Conservation (phyloP, 2,329 filamentous ascomycete species). For the Colletotrichum neosansevieriae region DNA sequence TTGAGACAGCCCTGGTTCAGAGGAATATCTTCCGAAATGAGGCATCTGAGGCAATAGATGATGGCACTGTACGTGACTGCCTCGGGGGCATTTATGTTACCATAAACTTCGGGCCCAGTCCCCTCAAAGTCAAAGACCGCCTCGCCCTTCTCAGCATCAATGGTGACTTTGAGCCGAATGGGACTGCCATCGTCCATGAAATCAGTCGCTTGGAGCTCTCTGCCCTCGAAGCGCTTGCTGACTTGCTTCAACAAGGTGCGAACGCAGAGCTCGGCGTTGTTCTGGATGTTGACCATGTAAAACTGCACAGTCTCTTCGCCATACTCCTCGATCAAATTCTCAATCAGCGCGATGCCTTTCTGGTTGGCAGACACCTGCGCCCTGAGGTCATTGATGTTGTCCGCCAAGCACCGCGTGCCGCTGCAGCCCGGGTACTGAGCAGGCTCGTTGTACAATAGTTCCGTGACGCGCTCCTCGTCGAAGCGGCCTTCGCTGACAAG, state of each 20-base stretch:
- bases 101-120: slow-evolving; percentile 84
- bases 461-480: slow-evolving; percentile 80
- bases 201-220: slow-evolving; percentile 78
- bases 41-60: slow-evolving; percentile 84
- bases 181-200: slow-evolving; percentile 89
- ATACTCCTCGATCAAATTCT: slow-evolving; percentile 80
- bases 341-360: slow-evolving; percentile 86
- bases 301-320: slow-evolving; percentile 82
- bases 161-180: slow-evolving; percentile 79
- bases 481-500: slow-evolving; percentile 82
- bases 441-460: slow-evolving; percentile 79
- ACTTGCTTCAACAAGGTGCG: slow-evolving; percentile 79
- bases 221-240: slow-evolving; percentile 76
- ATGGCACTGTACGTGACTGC: slow-evolving; percentile 89
- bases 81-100: slow-evolving; percentile 84
- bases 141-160: slow-evolving; percentile 80
- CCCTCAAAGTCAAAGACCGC: slow-evolving; percentile 85
- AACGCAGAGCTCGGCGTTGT: slow-evolving; percentile 82
- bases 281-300: slow-evolving; percentile 86
- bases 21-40: slow-evolving; percentile 85
- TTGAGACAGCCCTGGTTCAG: slow-evolving; percentile 86
- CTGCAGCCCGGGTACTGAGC: slow-evolving; percentile 81
- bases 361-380: slow-evolving; percentile 88
- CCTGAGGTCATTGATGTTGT: slow-evolving; percentile 87
- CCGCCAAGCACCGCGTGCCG: slow-evolving; percentile 81